These are phyloP conservation scores for Kurtzmaniella natalensis DNA, from an alignment of 1,139 yeast species.

Conservation along the genomic window DNA sequence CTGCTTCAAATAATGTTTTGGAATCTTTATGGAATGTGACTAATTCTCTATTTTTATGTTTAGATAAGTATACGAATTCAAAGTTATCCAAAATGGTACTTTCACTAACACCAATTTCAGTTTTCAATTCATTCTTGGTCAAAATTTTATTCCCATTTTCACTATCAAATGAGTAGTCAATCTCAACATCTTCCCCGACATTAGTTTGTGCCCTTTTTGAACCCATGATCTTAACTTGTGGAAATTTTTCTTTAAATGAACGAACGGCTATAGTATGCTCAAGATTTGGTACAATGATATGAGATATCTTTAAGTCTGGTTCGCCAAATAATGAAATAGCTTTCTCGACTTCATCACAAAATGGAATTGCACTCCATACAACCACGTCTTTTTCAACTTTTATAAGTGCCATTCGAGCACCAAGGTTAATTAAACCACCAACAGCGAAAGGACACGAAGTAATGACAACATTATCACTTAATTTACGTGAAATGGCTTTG, in stretches of 20 bases:
- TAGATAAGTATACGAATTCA: constrained; percentile 53
- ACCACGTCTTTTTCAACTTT: constrained; percentile 36
- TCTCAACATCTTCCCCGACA: constrained; percentile 23
- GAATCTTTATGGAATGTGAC: constrained; percentile 44
- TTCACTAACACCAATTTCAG: constrained; percentile 24
- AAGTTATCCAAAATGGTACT: constrained; percentile 33
- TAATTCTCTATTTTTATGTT: constrained; percentile 53
- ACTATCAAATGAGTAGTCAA: constrained; percentile 31
- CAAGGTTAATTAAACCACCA: constrained; percentile 43
- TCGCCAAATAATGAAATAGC: constrained; percentile 34
- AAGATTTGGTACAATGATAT: constrained; percentile 47
- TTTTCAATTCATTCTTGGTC: constrained; percentile 16
- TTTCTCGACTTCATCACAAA: constrained; percentile 40
- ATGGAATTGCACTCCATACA: constrained; percentile 63
- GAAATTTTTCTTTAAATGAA: constrained; percentile 45
- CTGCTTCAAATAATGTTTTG: constrained; percentile 51
- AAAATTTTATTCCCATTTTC: constrained; percentile 22
- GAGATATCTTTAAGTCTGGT: constrained; percentile 28
- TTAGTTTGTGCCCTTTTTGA: constrained; percentile 48
- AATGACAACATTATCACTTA: constrained; percentile 44
- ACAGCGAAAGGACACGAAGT: constrained; percentile 48
- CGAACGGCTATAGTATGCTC: constrained; percentile 55
- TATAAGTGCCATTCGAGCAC: constrained; percentile 56
- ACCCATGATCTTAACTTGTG: constrained; percentile 48
- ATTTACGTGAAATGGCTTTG: constrained; percentile 36